phyloP scores from a whole-genome alignment of 257 asterid species.

The Nicotiana otophora region DNA sequence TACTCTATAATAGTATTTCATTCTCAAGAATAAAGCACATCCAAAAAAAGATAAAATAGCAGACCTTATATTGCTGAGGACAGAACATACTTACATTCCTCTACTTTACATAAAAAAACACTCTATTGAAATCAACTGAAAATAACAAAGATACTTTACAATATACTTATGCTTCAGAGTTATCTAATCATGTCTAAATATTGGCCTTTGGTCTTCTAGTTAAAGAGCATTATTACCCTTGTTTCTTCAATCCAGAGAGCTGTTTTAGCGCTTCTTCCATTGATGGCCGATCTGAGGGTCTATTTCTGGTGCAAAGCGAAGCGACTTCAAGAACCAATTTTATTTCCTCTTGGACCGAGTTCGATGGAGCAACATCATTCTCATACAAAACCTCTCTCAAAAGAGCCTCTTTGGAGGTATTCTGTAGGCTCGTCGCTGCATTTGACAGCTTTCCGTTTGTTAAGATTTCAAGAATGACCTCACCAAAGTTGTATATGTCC shows the following conservation, averaged over 20 bases:
- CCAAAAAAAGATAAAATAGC: neutral
- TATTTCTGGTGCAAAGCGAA: conserved; percentile 54
- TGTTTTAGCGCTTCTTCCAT: conserved; percentile 60
- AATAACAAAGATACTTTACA: neutral
- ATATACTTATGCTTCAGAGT: neutral
- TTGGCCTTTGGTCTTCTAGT: neutral
- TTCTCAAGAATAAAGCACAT: conserved; percentile 1
- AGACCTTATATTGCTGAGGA: neutral
- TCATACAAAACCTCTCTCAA: conserved; percentile 40
- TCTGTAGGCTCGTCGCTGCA: conserved; percentile 24
- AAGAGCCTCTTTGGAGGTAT: conserved; percentile 38
- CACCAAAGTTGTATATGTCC: conserved; percentile 73
- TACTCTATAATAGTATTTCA: neutral
- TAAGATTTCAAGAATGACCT: conserved; percentile 52
- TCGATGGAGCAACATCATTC: conserved; percentile 33
- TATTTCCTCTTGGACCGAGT: conserved; percentile 37
- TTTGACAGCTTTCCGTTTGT: conserved; percentile 46
- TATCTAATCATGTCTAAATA: neutral
- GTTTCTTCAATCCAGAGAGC: conserved; percentile 33
- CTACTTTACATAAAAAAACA: conserved; percentile 4
- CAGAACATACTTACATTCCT: conserved; percentile 3
- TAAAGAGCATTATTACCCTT: conserved; percentile 9
- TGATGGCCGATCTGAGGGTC: conserved; percentile 46
- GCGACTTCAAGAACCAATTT: conserved; percentile 55
- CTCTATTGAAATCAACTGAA: neutral